phyloP scores from a whole-genome alignment of 345 rosid genomes.

The Erodium maritimum region DNA sequence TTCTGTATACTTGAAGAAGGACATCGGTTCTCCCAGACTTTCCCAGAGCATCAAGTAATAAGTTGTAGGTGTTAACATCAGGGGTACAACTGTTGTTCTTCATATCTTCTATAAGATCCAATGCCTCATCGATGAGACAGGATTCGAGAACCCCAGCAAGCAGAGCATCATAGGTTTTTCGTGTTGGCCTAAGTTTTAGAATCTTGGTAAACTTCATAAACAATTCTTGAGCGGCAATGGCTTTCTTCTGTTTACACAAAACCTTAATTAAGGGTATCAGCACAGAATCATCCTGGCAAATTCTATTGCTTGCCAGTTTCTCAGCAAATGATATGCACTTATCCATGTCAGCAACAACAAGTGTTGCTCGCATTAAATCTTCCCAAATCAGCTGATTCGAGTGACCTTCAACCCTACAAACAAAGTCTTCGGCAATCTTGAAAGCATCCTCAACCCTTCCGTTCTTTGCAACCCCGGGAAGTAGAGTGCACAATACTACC shows the following conservation, averaged over 20 bases:
- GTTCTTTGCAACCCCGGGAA: constrained; percentile 63
- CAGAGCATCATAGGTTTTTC: constrained; percentile 40
- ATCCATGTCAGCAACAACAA: constrained; percentile 47
- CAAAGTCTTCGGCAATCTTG: constrained; percentile 47
- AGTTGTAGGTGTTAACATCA: constrained; percentile 57
- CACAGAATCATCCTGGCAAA: constrained; percentile 48
- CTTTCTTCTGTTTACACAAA: constrained; percentile 46
- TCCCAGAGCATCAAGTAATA: constrained; percentile 55
- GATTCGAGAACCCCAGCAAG: constrained; percentile 59
- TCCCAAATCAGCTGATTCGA: constrained; percentile 38
- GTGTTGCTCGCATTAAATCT: constrained; percentile 61
- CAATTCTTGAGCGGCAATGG: constrained; percentile 34
- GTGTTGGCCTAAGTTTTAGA: constrained; percentile 39
- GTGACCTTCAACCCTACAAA: constrained; percentile 19
- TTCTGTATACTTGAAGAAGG: constrained; percentile 45
- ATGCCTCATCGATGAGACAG: constrained; percentile 30
- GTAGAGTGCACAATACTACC: constrained; percentile 77
- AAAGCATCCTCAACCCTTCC: constrained; percentile 53
- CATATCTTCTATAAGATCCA: constrained; percentile 39
- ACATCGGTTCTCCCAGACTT: constrained; percentile 45
- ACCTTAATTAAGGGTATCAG: constrained; percentile 52
- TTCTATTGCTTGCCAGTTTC: constrained; percentile 32
- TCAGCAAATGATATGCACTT: constrained; percentile 51
- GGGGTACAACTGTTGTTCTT: constrained; percentile 53
- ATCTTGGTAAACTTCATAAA: constrained; percentile 48